Evolutionary conservation across 75 land plant species (phyloP).

Genomic region (Pseudotsuga menziesii): DNA sequence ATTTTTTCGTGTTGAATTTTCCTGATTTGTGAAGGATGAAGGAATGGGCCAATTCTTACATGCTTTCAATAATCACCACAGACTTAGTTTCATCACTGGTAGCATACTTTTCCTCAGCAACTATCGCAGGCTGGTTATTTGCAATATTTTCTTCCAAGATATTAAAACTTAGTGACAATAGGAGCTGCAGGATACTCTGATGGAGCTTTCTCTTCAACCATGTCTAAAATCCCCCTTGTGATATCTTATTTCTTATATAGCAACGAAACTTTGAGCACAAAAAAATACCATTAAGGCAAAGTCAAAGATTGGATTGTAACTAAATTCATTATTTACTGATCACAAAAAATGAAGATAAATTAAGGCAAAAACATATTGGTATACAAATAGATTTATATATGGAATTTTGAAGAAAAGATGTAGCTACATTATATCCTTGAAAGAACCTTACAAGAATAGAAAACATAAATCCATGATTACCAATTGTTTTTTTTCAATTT

Average conservation of each 20-base stretch:
- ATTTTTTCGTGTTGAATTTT: background rate
- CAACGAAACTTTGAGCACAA: background rate
- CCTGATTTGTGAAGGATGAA: background rate
- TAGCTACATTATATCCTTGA: too few relatives aligned
- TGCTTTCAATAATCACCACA: background rate
- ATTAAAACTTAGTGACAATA: conserved; percentile 1
- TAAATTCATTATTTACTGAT: too few relatives aligned
- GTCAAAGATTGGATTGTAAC: too few relatives aligned
- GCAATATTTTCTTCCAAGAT: background rate
- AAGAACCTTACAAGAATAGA: too few relatives aligned
- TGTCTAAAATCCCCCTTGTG: background rate
- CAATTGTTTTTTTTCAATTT: too few relatives aligned
- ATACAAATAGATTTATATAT: too few relatives aligned
- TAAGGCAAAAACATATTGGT: too few relatives aligned
- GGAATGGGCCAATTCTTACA: background rate
- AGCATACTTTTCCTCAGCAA: background rate
- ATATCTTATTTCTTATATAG: background rate
- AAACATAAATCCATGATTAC: too few relatives aligned
- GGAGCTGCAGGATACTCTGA: background rate
- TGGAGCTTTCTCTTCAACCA: conserved; percentile 1
- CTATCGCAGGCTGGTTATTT: background rate
- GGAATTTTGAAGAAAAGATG: too few relatives aligned
- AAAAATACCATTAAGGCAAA: too few relatives aligned
- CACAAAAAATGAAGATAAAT: too few relatives aligned
- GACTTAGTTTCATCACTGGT: background rate